Base-by-base conservation (phyloP, 805 yeast genomes). In the Pichia eremophila region DNA sequence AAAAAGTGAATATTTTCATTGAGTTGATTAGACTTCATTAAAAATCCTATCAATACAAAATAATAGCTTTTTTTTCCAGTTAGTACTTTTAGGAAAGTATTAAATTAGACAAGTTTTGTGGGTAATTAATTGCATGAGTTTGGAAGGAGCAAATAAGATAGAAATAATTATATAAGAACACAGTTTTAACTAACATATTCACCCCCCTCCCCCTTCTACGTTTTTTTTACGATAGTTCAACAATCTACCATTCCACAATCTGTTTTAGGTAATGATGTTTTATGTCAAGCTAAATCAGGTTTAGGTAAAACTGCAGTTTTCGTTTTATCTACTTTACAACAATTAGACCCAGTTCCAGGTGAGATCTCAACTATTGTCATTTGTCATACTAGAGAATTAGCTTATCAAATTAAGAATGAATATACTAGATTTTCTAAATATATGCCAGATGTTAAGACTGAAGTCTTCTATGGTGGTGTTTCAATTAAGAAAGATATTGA, bases 271-370 rank as follows among this genome's bases (percentile, higher is more conserved):
- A 91, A 96, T 53, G 99, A 91, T 66, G 98, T 91, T 50, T 73
- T 91, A 57, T 93, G 99, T 74, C 99, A 91, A 77, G 99, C 99
- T 69, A 91, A 93, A 75, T 93, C 99, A 42, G 99, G 99, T 85
- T 77, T 93, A 58, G 99, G 99, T 82, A 91, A 91, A 70, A 91
- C 99, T 51, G 99, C 99, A 41, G 98, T 91, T 48, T 91, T 91
- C 60, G 98, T 91, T 51, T 77, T 91, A 61, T 86, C 96, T 27
- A 91, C 99, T 53, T 77, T 91, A 65, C 98, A 91, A 72, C 97
- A 91, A 73, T 77, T 91, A 63, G 98, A 93, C 63, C 98, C 99
- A 41, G 88, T 91, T 57, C 88, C 95, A 52, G 99, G 98, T 63
- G 98, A 91, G 70, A 85, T 93, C 54, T 80, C 96, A 46, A 91